A percentile compares a stretch with the other conserved stretches of the same genome.
phyloP scores from a whole-genome alignment of 805 yeast genomes.

The Wickerhamiella siamensis region DNA sequence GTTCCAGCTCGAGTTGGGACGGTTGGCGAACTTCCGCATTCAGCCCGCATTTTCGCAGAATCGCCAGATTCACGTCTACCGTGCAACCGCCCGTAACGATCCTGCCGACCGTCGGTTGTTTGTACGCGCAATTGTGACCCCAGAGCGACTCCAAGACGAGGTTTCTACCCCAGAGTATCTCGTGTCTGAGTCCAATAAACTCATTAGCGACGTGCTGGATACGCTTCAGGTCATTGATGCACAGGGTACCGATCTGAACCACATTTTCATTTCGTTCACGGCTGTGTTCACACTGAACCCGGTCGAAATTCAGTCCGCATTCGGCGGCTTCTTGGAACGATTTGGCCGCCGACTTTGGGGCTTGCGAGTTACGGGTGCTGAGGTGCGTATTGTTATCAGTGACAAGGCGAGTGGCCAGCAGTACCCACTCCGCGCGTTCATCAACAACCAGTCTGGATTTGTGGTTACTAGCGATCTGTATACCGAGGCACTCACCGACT shows the following conservation, averaged over 20 bases:
- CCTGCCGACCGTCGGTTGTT: conserved; percentile 89
- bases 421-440: conserved; percentile 92
- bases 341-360: conserved; percentile 96
- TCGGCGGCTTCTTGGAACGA: conserved; percentile 94
- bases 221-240: conserved; percentile 90
- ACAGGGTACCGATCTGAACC: conserved; percentile 89
- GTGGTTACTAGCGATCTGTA: conserved; percentile 92
- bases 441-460: conserved; percentile 92
- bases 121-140: conserved; percentile 92
- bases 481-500: conserved; percentile 81
- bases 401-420: conserved; percentile 79
- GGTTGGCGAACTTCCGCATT: conserved; percentile 88
- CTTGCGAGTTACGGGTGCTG: conserved; percentile 92
- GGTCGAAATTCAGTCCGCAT: conserved; percentile 91
- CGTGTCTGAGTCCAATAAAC: conserved; percentile 89
- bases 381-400: conserved; percentile 87
- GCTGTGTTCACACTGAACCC: conserved; percentile 91
- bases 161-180: conserved; percentile 85
- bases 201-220: conserved; percentile 91
- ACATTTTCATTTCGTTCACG: conserved; percentile 91
- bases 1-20: conserved; percentile 86
- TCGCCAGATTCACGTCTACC: conserved; percentile 94
- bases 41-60: conserved; percentile 92
- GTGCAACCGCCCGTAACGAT: conserved; percentile 88
- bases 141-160: conserved; percentile 88